Evolutionary conservation across 2,329 filamentous ascomycete genomes (phyloP).

Genomic region (Trichoderma citrinoviride): DNA sequence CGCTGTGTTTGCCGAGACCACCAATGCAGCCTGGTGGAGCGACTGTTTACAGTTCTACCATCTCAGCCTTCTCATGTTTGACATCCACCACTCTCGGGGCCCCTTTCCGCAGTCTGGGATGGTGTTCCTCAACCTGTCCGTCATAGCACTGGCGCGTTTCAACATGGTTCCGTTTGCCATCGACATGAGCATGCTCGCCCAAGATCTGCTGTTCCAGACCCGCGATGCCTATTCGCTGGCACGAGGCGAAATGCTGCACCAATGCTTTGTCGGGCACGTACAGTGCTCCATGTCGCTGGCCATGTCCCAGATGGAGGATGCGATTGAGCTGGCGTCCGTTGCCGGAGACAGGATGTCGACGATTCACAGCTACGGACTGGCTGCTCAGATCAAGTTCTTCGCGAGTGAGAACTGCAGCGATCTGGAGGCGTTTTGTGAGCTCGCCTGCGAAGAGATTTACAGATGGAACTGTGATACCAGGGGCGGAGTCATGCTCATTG

Average conservation of each 20-base stretch:
- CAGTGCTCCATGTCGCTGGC: slow-evolving; percentile 59
- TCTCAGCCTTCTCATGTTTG: slow-evolving; percentile 63
- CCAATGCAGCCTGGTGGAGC: slow-evolving; percentile 71
- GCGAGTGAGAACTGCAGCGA: slow-evolving; percentile 67
- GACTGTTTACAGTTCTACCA: slow-evolving; percentile 72
- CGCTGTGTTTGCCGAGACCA: slow-evolving; percentile 67
- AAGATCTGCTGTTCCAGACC: slow-evolving; percentile 62
- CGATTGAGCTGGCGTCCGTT: slow-evolving; percentile 62
- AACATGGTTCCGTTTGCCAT: slow-evolving; percentile 67
- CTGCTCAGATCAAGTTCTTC: slow-evolving; percentile 65
- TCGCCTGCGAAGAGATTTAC: slow-evolving; percentile 69
- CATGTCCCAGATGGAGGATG: slow-evolving; percentile 60
- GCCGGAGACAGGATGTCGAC: slow-evolving; percentile 70
- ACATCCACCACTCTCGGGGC: slow-evolving; percentile 62
- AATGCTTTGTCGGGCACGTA: slow-evolving; percentile 68
- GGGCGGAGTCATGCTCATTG: slow-evolving; percentile 67
- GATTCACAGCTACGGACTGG: slow-evolving; percentile 68
- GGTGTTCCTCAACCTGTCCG: slow-evolving; percentile 65
- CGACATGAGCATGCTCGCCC: slow-evolving; percentile 60
- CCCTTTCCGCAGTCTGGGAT: slow-evolving; percentile 67
- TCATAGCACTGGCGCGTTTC: slow-evolving; percentile 67
- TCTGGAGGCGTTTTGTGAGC: slow-evolving; percentile 67
- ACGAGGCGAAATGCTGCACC: slow-evolving; percentile 66
- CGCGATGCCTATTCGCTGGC: slow-evolving; percentile 65
- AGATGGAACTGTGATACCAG: slow-evolving; percentile 70